phyloP scores from a whole-genome alignment of 2,329 filamentous ascomycete species.

The Domatiomyces globalis region DNA sequence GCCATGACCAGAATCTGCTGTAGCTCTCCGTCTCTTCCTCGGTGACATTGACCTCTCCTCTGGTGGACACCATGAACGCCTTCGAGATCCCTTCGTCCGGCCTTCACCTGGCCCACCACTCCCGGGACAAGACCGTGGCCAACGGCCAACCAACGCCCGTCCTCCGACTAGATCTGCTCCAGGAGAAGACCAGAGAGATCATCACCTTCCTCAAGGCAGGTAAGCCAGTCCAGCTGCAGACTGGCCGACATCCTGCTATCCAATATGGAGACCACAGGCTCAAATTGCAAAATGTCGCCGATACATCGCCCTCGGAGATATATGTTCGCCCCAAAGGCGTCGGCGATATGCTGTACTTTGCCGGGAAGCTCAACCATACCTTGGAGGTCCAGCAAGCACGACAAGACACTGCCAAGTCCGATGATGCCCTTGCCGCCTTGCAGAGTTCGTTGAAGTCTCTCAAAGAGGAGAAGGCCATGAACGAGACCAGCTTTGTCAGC shows the following conservation, averaged over 20 bases:
- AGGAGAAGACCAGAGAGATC: slow-evolving; percentile 32
- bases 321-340: slow-evolving; percentile 33
- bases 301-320: slow-evolving; percentile 43
- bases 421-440: slow-evolving; percentile 45
- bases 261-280: slow-evolving; percentile 44
- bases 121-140: slow-evolving; percentile 1
- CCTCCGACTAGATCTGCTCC: slow-evolving; percentile 33
- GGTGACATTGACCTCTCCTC: neutral
- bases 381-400: slow-evolving; percentile 42
- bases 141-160: slow-evolving; percentile 27
- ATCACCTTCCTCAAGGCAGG: slow-evolving; percentile 30
- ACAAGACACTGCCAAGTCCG: slow-evolving; percentile 41
- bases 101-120: slow-evolving; percentile 4
- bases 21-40: no score
- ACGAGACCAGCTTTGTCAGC: slow-evolving; percentile 34
- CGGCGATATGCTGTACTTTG: slow-evolving; percentile 37
- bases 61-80: slow-evolving; percentile 9
- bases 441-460: slow-evolving; percentile 46
- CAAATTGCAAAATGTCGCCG: slow-evolving; percentile 38
- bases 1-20: neutral
- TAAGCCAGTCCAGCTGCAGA: slow-evolving; percentile 31
- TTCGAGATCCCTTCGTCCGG: slow-evolving; percentile 12
- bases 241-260: slow-evolving; percentile 40
- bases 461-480: slow-evolving; percentile 47
- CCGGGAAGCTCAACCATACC: slow-evolving; percentile 43